Percentiles rank a stretch among this genome's conserved stretches.
These are phyloP conservation scores for Penicillium herquei DNA, from an alignment of 495 filamentous ascomycete species.

Conservation along the genomic window DNA sequence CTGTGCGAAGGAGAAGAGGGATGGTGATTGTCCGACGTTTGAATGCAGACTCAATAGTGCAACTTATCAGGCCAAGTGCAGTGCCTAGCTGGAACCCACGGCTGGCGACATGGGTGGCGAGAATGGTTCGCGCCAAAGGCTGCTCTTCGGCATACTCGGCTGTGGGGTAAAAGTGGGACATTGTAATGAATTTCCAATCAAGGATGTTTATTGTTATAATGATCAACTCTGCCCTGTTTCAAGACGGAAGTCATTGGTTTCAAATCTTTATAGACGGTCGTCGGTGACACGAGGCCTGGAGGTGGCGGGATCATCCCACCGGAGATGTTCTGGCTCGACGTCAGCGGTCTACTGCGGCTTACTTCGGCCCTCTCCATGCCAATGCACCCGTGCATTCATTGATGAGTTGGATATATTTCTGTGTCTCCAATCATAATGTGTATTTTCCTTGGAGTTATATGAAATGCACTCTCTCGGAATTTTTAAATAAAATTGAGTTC, in stretches of 20 bases:
- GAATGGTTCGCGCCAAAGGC: slow-evolving; percentile 47
- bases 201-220: neutral
- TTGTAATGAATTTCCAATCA: slow-evolving; percentile 12
- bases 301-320: neutral
- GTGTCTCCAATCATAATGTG: no score
- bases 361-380: no score
- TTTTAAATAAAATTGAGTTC: no score
- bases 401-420: no score
- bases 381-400: no score
- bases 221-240: neutral
- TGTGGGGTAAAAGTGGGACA: slow-evolving; percentile 54
- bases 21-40: slow-evolving; percentile 12
- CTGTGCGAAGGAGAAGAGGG: slow-evolving; percentile 32
- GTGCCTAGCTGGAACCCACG: slow-evolving; percentile 51
- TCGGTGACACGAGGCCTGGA: neutral
- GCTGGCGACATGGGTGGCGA: slow-evolving; percentile 55
- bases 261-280: neutral
- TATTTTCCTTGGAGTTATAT: no score
- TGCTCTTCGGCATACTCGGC: slow-evolving; percentile 62
- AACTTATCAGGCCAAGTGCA: slow-evolving; percentile 36
- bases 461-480: no score
- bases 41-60: slow-evolving; percentile 8
- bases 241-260: neutral
- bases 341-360: no score
- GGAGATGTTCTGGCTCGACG: slow-evolving; percentile 1